These are phyloP conservation scores for Dianthus caryophyllus DNA, from an alignment of 148 eudicot genomes.

Conservation along the genomic window DNA sequence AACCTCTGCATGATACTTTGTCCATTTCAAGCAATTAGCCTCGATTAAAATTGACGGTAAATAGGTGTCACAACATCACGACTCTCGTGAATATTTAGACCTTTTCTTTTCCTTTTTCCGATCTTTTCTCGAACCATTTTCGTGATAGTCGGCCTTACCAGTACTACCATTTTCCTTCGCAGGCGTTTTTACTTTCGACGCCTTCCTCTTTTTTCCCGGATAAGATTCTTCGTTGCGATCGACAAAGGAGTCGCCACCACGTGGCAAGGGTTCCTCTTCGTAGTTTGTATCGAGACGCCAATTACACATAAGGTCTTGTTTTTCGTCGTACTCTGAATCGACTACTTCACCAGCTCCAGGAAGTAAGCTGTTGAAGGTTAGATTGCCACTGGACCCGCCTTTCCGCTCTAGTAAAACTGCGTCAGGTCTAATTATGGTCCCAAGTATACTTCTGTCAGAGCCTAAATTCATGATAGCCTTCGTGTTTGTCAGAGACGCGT, in stretches of 20 bases:
- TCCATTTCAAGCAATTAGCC: too few relatives aligned
- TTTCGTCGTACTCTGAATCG: constrained; percentile 30
- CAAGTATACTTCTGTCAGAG: constrained; percentile 71
- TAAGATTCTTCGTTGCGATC: constrained; percentile 34
- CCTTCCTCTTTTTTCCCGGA: constrained; percentile 58
- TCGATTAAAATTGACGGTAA: too few relatives aligned
- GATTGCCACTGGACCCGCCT: constrained; percentile 69
- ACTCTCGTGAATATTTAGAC: constrained; percentile 17
- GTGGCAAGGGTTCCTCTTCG: constrained; percentile 63
- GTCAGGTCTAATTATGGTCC: constrained; percentile 92
- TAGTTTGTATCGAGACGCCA: constrained; percentile 59
- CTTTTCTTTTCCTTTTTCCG: constrained; percentile 35
- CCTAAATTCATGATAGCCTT: constrained; percentile 68
- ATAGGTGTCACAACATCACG: background rate
- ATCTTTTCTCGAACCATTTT: constrained; percentile 30
- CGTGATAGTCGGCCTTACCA: background rate
- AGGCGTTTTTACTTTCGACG: constrained; percentile 28
- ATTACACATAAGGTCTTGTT: constrained; percentile 63
- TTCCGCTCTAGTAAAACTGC: constrained; percentile 69
- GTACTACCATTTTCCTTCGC: constrained; percentile 34
- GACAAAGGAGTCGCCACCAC: constrained; percentile 41
- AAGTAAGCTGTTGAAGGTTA: constrained; percentile 60
- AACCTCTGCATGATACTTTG: background rate
- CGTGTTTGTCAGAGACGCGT: constrained; percentile 66
- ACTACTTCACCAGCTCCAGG: constrained; percentile 81